Base-by-base conservation (phyloP, 176 grass and related monocot species). In the Miscanthus lutarioriparius region DNA sequence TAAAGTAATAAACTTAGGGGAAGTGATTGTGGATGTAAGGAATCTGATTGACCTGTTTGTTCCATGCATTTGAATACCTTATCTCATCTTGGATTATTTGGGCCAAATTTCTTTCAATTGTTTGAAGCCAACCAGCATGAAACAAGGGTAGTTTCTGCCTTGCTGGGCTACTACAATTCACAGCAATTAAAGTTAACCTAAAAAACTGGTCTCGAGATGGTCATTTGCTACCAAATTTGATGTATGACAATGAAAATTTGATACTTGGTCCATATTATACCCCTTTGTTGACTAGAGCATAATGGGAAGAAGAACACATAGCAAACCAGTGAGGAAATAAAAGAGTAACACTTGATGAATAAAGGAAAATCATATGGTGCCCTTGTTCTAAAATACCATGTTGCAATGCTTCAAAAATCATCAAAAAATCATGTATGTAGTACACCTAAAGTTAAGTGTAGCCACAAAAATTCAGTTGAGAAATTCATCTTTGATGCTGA, bases 51-150 rank as follows among this genome's bases (percentile, higher is more conserved):
- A 6, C 39, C 39, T 72, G 39, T 72, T 15, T 44, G 39, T 72
- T 8, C n/a, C 39, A 44, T 72, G 69, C 41, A 15, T 72, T 72
- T 72, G 2, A 25, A 26, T 26, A 14, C 13, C 12, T 49, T 68
- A 65, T 68, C 43, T 56, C 73, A 56, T 38, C 16, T 37, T 76
- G 8, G 3, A 43, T 84, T 8, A 72, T 72, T 82, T 43, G 40
- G 62, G 19, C 9, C 25, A 66, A 32, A 66, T 32, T 79, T 28
- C 19, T 32, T 49, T 49, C 26, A 49, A 9, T 48, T 2, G 61
- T 33, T 20, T 54, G 47, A 48, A 48, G 25, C 22, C 14, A 35
- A 17, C 10, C 8, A 33, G 26, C 33, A 32, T 0, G 6, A 17
- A 54, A 25, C 65, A 70, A 38, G 11, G 12, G 30, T 30, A 56